Evolutionary conservation across 805 yeast genomes (phyloP), one percentile per base, ranked within the genome.

Genomic region (Ogataea ganodermae): DNA sequence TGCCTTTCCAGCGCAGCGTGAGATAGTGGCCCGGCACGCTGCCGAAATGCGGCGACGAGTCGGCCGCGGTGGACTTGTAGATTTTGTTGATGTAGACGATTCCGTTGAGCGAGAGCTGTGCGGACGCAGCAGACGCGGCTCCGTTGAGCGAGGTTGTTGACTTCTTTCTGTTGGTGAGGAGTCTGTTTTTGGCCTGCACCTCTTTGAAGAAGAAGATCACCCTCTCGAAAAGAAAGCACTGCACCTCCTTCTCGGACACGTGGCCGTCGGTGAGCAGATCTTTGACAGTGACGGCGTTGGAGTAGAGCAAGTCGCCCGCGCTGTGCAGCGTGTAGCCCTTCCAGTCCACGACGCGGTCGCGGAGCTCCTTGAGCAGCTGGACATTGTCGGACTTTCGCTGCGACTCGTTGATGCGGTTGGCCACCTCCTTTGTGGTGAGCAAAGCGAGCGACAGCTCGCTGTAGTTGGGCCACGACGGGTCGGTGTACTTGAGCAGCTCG

Each of bases 301-400:
- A 85, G 61, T 82, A 82, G 45, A 91, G 69, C 49, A 94, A 75
- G 49, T 89, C 96, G 21, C 99, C 99, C 64, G 89, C 88, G 53
- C 83, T 84, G 46, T 74, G 75, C 36, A 86, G 71, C 49, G 83
- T 82, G 63, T 89, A 89, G 18, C 97, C 97, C 57, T 89, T 82
- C 99, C 99, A 94, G 68, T 91, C 96, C 18, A 76, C 73, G 9
- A 92, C 95, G 48, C 91, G 79, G 17, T 81, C 87, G 45, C 78
- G 75, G 36, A 94, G 74, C 44, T 84, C 85, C 55, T 79, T 80
- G 35, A 87, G 74, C 30, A 80, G 77, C 49, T 83, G 86, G 45
- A 82, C 78, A 66, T 94, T 94, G 65, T 94, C 99, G 1, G 94
- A 84, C 54, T 87, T 76, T 67, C 99, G 79, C 70, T 91, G 97